These are phyloP conservation scores for Agaricus subrufescens DNA, from an alignment of 768 basidiomycete species.

Conservation along the genomic window DNA sequence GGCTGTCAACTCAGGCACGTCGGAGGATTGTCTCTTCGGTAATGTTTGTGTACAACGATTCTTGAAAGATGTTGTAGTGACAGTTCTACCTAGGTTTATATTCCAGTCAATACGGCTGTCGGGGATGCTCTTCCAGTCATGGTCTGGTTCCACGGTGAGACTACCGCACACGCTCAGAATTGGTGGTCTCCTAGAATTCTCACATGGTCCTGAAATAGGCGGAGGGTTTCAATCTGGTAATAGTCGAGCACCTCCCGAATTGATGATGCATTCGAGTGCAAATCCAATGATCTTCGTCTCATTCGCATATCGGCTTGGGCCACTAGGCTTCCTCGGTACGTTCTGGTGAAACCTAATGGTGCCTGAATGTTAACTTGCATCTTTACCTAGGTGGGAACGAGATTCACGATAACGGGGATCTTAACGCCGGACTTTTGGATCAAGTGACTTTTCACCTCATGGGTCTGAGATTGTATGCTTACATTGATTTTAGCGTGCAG, in stretches of 20 bases:
- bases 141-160: slow-evolving; percentile 38
- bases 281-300: slow-evolving; percentile 34
- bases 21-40: slow-evolving; percentile 40
- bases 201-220: slow-evolving; percentile 14
- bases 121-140: slow-evolving; percentile 29
- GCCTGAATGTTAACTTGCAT: neutral
- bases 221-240: slow-evolving; percentile 37
- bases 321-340: slow-evolving; percentile 37
- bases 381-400: slow-evolving; percentile 25
- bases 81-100: slow-evolving; percentile 19
- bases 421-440: slow-evolving; percentile 37
- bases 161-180: neutral
- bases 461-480: neutral
- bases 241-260: slow-evolving; percentile 26
- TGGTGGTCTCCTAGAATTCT: neutral
- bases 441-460: slow-evolving; percentile 21
- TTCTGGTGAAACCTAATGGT: neutral
- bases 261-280: slow-evolving; percentile 25
- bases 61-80: neutral
- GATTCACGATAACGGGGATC: slow-evolving; percentile 24
- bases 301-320: slow-evolving; percentile 38
- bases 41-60: slow-evolving; percentile 22
- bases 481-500: slow-evolving; percentile 21
- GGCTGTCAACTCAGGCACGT: slow-evolving; percentile 21
- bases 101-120: slow-evolving; percentile 22